Evolutionary conservation across 176 grass and related monocot genomes (phyloP).

Genomic region (Chloris gayana): DNA sequence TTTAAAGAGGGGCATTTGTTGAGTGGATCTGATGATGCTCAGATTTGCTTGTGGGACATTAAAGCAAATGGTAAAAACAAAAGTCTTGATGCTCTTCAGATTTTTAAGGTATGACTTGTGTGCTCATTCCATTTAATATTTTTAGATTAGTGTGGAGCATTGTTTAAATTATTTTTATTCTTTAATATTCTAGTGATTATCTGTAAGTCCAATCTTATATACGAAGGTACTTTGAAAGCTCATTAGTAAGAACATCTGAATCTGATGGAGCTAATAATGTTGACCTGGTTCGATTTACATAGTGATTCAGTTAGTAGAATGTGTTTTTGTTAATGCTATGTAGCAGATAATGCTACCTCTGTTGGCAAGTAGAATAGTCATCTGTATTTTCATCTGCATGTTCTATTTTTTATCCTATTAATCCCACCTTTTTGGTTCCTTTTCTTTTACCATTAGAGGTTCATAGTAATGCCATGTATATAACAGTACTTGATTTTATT

Average conservation of each 20-base stretch:
- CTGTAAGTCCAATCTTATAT: not conserved
- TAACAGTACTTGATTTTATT: slow-evolving; percentile 26
- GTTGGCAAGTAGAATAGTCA: not conserved
- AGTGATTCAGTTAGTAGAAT: not conserved
- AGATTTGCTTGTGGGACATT: slow-evolving; percentile 95
- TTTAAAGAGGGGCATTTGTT: slow-evolving; percentile 96
- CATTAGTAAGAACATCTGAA: not conserved
- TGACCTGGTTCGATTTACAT: not conserved
- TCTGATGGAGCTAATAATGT: not conserved
- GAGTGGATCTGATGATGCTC: slow-evolving; percentile 96
- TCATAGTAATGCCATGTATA: slow-evolving; percentile 15
- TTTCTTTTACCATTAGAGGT: slow-evolving; percentile 1
- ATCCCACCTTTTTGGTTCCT: slow-evolving; percentile 18
- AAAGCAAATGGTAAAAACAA: slow-evolving; percentile 82
- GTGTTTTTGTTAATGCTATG: not conserved
- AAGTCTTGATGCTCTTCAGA: slow-evolving; percentile 84
- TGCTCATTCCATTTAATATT: slow-evolving; percentile 22
- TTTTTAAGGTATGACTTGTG: slow-evolving; percentile 71
- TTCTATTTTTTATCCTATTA: slow-evolving; percentile 8
- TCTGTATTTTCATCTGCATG: not conserved
- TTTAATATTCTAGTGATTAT: slow-evolving; percentile 14
- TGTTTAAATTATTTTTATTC: slow-evolving; percentile 21
- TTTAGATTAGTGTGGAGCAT: not conserved
- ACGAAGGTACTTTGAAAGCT: not conserved
- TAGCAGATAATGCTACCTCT: slow-evolving; percentile 15